phyloP scores from a whole-genome alignment of 192 early-diverging fungal genomes.

The Coemansia sp. region DNA sequence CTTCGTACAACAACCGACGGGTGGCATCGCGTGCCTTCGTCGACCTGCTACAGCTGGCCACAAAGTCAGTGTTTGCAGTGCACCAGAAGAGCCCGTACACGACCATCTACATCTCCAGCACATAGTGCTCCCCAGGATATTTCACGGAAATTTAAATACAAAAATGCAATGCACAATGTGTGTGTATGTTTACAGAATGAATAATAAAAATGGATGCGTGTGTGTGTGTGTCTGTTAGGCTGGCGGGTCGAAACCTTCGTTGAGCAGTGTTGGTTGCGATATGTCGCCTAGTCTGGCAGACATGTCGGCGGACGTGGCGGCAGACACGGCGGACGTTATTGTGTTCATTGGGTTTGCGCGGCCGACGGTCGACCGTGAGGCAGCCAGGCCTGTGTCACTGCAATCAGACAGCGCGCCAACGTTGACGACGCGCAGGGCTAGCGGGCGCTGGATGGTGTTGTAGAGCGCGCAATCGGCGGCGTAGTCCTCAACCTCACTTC shows the following conservation, averaged over 20 bases:
- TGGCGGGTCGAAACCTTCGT: conserved; percentile 15
- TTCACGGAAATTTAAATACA: too few relatives aligned
- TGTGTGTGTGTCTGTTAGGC: too few relatives aligned
- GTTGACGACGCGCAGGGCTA: conserved; percentile 12
- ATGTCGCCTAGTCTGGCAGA: conserved; percentile 13
- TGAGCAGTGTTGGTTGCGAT: conserved; percentile 6
- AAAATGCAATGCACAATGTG: too few relatives aligned
- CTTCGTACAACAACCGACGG: conserved; percentile 22
- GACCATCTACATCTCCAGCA: conserved; percentile 11
- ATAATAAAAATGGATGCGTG: too few relatives aligned
- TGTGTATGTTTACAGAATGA: not conserved
- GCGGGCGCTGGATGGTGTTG: conserved; percentile 16
- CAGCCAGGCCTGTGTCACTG: not conserved
- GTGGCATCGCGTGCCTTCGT: conserved; percentile 43
- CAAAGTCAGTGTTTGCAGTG: conserved; percentile 26
- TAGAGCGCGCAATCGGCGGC: conserved; percentile 3
- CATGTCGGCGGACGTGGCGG: conserved; percentile 9
- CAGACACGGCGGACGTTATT: conserved; percentile 4
- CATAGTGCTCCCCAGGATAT: not conserved
- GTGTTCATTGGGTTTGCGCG: not conserved
- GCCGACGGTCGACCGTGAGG: not conserved
- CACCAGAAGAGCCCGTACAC: conserved; percentile 12
- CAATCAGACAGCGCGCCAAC: not conserved
- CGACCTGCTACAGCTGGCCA: conserved; percentile 39
- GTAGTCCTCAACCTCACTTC: not conserved